A percentile compares a stretch with the other conserved stretches of the same genome.
Evolutionary conservation across 345 rosid species (phyloP).

Genomic region (Eutrema yunnanense): DNA sequence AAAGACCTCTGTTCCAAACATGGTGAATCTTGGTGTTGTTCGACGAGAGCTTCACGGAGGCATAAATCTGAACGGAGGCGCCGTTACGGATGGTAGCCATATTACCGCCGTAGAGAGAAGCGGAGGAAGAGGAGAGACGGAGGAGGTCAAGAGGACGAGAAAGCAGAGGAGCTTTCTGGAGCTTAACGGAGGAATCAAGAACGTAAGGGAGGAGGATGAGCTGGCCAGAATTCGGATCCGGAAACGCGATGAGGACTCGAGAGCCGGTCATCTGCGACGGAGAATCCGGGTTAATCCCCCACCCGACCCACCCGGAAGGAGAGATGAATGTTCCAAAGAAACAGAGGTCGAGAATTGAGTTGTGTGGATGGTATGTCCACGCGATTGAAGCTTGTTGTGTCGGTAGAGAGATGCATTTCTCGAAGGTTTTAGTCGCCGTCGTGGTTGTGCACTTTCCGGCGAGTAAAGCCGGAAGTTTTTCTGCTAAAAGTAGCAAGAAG

Average conservation of each 20-base stretch:
- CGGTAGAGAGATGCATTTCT: slow-evolving; percentile 75
- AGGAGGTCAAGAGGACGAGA: slow-evolving; percentile 73
- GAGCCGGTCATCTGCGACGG: slow-evolving; percentile 77
- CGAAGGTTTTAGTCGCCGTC: slow-evolving; percentile 49
- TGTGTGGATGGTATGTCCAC: slow-evolving; percentile 82
- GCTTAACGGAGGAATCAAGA: slow-evolving; percentile 75
- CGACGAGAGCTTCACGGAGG: slow-evolving; percentile 48
- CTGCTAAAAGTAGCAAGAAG: slow-evolving; percentile 27
- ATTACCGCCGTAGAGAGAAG: slow-evolving; percentile 76
- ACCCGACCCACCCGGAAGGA: slow-evolving; percentile 96
- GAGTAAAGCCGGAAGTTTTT: slow-evolving; percentile 9
- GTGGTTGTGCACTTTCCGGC: slow-evolving; percentile 59
- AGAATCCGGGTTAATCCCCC: slow-evolving; percentile 75
- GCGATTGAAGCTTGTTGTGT: slow-evolving; percentile 95
- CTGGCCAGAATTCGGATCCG: slow-evolving; percentile 86
- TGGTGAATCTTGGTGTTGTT: slow-evolving; percentile 70
- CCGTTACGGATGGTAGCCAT: slow-evolving; percentile 85
- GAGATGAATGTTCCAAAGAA: slow-evolving; percentile 94
- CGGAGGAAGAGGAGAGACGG: slow-evolving; percentile 71
- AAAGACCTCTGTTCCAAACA: slow-evolving; percentile 95
- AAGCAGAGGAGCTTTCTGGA: slow-evolving; percentile 73
- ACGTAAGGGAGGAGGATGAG: slow-evolving; percentile 69
- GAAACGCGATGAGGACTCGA: slow-evolving; percentile 71
- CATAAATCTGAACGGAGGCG: slow-evolving; percentile 71
- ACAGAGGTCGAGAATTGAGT: slow-evolving; percentile 71